phyloP scores from a whole-genome alignment of 2,329 filamentous ascomycete genomes.

The Ceratocystis cacaofunesta region DNA sequence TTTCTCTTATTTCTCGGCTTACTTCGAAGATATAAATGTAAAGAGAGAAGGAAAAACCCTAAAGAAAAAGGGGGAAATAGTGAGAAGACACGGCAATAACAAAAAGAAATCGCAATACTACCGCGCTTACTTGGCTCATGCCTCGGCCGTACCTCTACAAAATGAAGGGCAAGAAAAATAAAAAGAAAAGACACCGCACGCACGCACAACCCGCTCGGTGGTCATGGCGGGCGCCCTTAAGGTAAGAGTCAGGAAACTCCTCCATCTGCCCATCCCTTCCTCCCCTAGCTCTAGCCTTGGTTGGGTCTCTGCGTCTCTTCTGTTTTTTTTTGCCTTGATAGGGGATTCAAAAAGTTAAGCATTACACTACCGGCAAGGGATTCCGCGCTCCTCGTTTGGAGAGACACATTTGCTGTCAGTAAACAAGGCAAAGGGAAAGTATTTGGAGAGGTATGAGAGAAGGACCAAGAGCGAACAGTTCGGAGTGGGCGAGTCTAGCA shows the following conservation, averaged over 20 bases:
- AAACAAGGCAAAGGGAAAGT: background rate
- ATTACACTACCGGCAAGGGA: background rate
- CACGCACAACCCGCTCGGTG: background rate
- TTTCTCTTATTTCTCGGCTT: background rate
- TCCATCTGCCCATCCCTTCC: background rate
- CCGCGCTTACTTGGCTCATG: background rate
- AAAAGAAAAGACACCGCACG: background rate
- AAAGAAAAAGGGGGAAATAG: background rate
- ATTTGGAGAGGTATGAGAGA: background rate
- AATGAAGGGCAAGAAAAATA: background rate
- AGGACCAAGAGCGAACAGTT: background rate
- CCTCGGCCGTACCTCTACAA: background rate
- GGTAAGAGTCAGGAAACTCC: constrained; percentile 4
- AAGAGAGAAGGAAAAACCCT: background rate
- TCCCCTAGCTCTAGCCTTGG: background rate
- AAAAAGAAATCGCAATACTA: background rate
- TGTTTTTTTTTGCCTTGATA: background rate
- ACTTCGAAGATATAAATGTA: background rate
- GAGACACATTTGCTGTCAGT: background rate
- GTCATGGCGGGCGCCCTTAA: background rate
- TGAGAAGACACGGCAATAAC: background rate
- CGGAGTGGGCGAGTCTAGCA: background rate
- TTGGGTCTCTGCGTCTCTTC: background rate
- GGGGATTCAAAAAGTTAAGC: background rate
- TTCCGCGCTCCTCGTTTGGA: background rate